These are phyloP conservation scores for Stereocaulon alpinum DNA, from an alignment of 495 filamentous ascomycete species.

Conservation along the genomic window DNA sequence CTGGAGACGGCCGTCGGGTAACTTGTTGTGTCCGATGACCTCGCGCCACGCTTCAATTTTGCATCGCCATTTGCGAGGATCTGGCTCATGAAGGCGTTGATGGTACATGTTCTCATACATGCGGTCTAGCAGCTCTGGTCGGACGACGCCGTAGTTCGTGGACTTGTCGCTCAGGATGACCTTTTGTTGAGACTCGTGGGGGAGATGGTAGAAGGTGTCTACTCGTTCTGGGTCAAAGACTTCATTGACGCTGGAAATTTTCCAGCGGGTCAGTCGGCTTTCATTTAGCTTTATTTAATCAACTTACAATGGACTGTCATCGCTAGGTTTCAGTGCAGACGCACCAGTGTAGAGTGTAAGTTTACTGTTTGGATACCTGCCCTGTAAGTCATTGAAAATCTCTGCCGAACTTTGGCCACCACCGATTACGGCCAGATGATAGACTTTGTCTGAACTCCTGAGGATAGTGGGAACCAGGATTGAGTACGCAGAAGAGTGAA, in stretches of 20 bases:
- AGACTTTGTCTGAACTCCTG: conserved; percentile 29
- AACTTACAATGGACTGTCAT: conserved; percentile 88
- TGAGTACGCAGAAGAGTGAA: conserved; percentile 87
- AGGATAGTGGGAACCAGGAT: conserved; percentile 50
- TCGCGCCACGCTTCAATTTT: conserved; percentile 60
- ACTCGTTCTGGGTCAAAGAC: conserved; percentile 85
- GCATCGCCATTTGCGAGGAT: conserved; percentile 68
- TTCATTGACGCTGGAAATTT: conserved; percentile 70
- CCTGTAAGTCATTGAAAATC: conserved; percentile 83
- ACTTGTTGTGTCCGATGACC: conserved; percentile 48
- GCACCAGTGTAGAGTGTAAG: conserved; percentile 68
- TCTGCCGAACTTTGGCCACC: conserved; percentile 90
- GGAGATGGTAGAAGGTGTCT: conserved; percentile 57
- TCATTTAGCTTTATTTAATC: not conserved
- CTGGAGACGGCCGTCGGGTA: conserved; percentile 29
- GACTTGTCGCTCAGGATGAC: conserved; percentile 55
- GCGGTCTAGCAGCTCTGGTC: conserved; percentile 73
- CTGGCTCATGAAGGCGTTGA: conserved; percentile 59
- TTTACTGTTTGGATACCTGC: conserved; percentile 69
- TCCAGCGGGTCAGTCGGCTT: no score
- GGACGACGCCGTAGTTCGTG: conserved; percentile 93
- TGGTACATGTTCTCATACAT: conserved; percentile 79
- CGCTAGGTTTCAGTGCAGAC: conserved; percentile 74
- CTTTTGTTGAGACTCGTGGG: conserved; percentile 48
- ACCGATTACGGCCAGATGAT: conserved; percentile 69